Conservation (phyloP, 371 early-diverging fungal species). For the Lichtheimia hyalospora region DNA sequence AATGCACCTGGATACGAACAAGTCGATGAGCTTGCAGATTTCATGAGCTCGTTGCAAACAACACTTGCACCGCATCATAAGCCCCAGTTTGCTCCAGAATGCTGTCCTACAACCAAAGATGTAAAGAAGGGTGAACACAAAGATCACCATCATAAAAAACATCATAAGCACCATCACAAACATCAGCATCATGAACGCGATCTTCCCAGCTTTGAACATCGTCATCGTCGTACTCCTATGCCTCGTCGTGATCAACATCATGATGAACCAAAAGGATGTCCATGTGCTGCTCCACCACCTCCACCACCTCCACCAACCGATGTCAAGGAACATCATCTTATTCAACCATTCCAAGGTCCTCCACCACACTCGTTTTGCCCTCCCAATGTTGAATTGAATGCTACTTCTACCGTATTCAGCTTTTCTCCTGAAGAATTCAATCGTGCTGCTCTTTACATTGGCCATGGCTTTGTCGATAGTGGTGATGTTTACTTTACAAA, state of each 20-base stretch:
- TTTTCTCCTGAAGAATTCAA: slow-evolving; percentile 24
- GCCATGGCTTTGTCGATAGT: slow-evolving; percentile 9
- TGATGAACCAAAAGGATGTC: background rate
- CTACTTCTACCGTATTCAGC: slow-evolving; percentile 9
- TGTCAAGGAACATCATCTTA: background rate
- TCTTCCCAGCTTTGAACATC: too few relatives aligned
- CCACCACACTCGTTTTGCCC: slow-evolving; percentile 9
- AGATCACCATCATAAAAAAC: background rate
- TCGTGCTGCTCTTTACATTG: slow-evolving; percentile 13
- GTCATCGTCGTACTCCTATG: background rate
- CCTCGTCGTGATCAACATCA: background rate
- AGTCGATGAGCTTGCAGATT: slow-evolving; percentile 4
- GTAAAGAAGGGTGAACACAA: background rate
- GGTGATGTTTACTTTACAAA: slow-evolving; percentile 12
- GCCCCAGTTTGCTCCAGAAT: slow-evolving; percentile 4
- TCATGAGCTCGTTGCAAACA: slow-evolving; percentile 4
- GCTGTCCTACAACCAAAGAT: background rate
- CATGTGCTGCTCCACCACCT: background rate
- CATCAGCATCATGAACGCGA: slow-evolving; percentile 4
- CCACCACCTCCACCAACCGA: background rate
- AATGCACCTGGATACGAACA: background rate
- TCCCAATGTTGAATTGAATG: slow-evolving; percentile 7
- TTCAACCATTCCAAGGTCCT: background rate
- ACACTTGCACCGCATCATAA: slow-evolving; percentile 4
- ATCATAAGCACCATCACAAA: slow-evolving; percentile 13